A percentile compares a stretch with the other conserved stretches of the same genome.
Evolutionary conservation across 2,329 filamentous ascomycete genomes (phyloP).

Genomic region (Colletotrichum lentis): DNA sequence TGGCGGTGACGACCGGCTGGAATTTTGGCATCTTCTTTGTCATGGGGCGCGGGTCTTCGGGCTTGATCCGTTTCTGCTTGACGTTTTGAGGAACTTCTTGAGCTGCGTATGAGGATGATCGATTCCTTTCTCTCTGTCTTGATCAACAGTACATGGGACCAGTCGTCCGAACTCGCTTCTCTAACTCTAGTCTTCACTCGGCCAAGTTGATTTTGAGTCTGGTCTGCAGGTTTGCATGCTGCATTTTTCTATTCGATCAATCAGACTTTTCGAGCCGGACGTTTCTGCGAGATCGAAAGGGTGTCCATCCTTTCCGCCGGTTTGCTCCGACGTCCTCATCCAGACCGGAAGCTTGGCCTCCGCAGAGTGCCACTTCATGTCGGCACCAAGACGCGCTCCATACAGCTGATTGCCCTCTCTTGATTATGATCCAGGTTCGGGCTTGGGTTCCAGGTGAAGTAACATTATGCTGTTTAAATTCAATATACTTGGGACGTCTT

Average conservation of each 20-base stretch:
- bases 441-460: not conserved
- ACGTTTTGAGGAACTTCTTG: constrained; percentile 22
- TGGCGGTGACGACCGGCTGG: constrained; percentile 18
- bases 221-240: not conserved
- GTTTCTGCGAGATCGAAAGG: not conserved
- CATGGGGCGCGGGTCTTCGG: constrained; percentile 27
- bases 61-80: constrained; percentile 30
- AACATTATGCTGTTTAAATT: not conserved
- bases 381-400: constrained; percentile 1
- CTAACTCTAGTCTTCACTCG: not conserved
- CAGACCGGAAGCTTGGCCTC: constrained; percentile 25
- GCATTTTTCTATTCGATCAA: not conserved
- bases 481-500: constrained; percentile 12
- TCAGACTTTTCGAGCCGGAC: not conserved
- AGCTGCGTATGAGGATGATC: not conserved
- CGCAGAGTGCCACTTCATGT: constrained; percentile 4
- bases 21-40: constrained; percentile 35
- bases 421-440: not conserved
- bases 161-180: not conserved
- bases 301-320: not conserved
- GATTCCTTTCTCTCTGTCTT: not conserved
- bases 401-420: not conserved
- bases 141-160: too few species aligned
- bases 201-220: not conserved
- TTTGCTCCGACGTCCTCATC: constrained; percentile 10